phyloP scores from a whole-genome alignment of 768 basidiomycete genomes.

The Boletus reticuloceps region DNA sequence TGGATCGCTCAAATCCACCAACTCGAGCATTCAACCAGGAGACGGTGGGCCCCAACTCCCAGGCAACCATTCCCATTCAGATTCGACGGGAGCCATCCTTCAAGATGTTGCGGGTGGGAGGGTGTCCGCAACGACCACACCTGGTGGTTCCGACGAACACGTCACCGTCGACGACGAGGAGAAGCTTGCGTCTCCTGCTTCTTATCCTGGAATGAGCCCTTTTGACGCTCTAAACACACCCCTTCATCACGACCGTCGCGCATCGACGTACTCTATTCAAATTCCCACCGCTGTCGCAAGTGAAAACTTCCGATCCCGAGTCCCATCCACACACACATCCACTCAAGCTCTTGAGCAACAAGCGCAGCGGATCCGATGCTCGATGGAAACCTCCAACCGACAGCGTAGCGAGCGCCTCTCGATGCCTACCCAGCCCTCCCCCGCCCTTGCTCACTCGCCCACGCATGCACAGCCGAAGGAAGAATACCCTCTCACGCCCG shows the following conservation, averaged over 20 bases:
- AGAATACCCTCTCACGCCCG: conserved; percentile 33
- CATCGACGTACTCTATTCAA: conserved; percentile 19
- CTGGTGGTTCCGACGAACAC: conserved; percentile 24
- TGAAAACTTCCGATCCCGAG: conserved; percentile 9
- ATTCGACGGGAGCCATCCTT: conserved; percentile 19
- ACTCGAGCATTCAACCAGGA: conserved; percentile 12
- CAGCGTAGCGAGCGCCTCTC: conserved; percentile 30
- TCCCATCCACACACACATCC: not conserved
- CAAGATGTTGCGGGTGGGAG: conserved; percentile 13
- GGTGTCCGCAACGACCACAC: conserved; percentile 13
- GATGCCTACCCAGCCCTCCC: conserved; percentile 25
- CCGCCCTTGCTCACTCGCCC: conserved; percentile 12
- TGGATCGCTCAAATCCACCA: conserved; percentile 27
- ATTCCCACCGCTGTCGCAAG: not conserved
- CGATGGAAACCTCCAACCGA: conserved; percentile 27
- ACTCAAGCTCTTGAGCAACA: conserved; percentile 26
- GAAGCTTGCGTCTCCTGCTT: conserved; percentile 18
- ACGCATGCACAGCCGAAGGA: conserved; percentile 14
- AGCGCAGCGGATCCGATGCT: conserved; percentile 30
- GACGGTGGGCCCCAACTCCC: not conserved
- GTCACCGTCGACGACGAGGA: conserved; percentile 16
- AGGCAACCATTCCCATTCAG: conserved; percentile 18
- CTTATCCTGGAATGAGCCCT: conserved; percentile 15
- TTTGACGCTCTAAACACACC: conserved; percentile 21
- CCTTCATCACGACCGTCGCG: conserved; percentile 14